A percentile compares a stretch with the other conserved stretches of the same genome.
Conservation (phyloP, 208 protist genomes). For the Naegleria lovaniensis region DNA sequence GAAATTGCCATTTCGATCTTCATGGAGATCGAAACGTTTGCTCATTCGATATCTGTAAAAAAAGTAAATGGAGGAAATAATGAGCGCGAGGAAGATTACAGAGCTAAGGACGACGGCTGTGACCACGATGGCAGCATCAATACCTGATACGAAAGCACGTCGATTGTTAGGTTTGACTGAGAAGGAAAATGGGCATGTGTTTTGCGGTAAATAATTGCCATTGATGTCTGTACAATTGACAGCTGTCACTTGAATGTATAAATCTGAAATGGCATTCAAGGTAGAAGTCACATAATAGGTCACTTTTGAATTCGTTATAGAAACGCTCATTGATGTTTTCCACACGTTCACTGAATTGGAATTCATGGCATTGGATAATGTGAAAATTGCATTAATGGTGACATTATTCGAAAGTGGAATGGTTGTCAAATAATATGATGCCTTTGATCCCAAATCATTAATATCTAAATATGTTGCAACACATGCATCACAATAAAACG, state of each 20-base stretch:
- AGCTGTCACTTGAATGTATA: neutral
- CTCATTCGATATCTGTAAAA: neutral
- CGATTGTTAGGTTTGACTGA: neutral
- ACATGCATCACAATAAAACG: neutral
- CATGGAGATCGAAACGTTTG: neutral
- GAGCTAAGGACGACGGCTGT: neutral
- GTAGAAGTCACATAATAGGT: neutral
- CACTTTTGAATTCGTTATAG: neutral
- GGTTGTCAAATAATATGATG: neutral
- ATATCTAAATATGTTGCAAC: neutral
- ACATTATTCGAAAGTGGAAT: neutral
- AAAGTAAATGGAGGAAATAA: neutral
- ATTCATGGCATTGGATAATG: neutral
- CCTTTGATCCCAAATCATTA: neutral
- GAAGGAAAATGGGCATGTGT: neutral
- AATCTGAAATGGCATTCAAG: neutral
- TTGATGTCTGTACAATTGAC: neutral
- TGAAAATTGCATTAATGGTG: neutral
- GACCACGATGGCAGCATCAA: neutral
- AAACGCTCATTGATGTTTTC: neutral
- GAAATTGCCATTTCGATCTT: neutral
- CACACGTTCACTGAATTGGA: neutral
- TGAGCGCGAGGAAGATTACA: neutral
- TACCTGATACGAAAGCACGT: neutral
- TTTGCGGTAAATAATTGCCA: neutral